Conservation (phyloP, 2,329 filamentous ascomycete species). For the Botrytis deweyae region DNA sequence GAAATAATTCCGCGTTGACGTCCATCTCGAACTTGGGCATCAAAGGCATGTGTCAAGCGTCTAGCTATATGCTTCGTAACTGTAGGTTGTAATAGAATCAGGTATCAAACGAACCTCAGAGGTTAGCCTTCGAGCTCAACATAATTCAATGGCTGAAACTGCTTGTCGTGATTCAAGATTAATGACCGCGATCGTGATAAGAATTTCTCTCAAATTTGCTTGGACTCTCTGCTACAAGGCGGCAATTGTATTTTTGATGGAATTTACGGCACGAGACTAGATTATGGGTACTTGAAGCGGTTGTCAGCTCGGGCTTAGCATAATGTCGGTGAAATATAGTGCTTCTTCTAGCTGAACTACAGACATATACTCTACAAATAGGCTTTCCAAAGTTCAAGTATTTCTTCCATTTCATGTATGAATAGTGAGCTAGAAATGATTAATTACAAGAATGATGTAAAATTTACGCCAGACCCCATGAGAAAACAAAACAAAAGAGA, state of each 20-base stretch:
- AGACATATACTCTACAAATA: background rate
- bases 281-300: background rate
- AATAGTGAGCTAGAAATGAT: background rate
- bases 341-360: no score
- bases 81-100: background rate
- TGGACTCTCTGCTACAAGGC: background rate
- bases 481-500: background rate
- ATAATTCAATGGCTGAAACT: background rate
- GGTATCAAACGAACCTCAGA: background rate
- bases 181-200: background rate
- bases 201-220: background rate
- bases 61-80: background rate
- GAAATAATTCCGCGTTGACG: background rate
- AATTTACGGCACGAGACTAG: background rate
- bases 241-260: background rate
- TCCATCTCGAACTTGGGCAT: background rate
- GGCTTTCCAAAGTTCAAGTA: background rate
- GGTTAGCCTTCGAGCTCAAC: rapidly evolving
- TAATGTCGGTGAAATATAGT: no score
- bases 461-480: conserved; percentile 27
- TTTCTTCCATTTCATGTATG: background rate
- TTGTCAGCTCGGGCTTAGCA: background rate
- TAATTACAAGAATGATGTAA: background rate
- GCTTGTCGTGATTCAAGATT: background rate
- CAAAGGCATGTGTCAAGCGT: background rate